Base-by-base conservation (phyloP, 179 eudicot species). In the Vitellaria paradoxa region DNA sequence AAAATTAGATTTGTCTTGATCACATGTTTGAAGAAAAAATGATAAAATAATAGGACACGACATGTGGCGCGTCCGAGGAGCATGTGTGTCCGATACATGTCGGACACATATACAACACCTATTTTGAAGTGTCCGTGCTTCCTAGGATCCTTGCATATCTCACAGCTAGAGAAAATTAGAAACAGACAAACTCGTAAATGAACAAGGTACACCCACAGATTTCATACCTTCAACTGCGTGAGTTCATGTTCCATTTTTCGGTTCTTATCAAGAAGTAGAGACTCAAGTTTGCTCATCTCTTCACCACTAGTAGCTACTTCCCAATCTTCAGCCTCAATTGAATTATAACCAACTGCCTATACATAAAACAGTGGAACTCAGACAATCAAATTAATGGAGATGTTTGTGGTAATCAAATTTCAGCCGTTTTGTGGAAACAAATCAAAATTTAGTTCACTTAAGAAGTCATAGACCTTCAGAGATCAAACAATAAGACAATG, bases 311-410 rank as follows among this genome's bases (percentile, higher is more conserved):
- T 96, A 70, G 99, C 99, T 76, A 87, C 94, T 83, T 96, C 99
- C 99, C 99, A 96, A 82, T 96, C 99, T 88, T 96, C 99, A 79
- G 98, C 99, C 87, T 96, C 99, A 78, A 96, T 96, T 65, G 98
- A 93, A 85, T 96, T 96, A 81, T 96, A 96, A 78, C 99, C 99
- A 75, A 96, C 99, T 82, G 99, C 99, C 99, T 96, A 78, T 61
- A 82, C 65, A 81, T 14, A 47, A 60, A 52, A 20, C 17, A 70
- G 12, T 55, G 18, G 45, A 42, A 42, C 45, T 42, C 45, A 68
- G 78, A 64, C 45, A 74, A 42, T 42, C 45, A 42, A 42, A 42
- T 42, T 42, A 42, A 42, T 42, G 45, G 45, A 42, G 45, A 42
- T 42, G 45, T 4, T 42, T 3, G 45, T 42, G 45, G 1, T 42